These are phyloP conservation scores for Saitozyma podzolica DNA, from an alignment of 768 basidiomycete genomes.

Conservation along the genomic window DNA sequence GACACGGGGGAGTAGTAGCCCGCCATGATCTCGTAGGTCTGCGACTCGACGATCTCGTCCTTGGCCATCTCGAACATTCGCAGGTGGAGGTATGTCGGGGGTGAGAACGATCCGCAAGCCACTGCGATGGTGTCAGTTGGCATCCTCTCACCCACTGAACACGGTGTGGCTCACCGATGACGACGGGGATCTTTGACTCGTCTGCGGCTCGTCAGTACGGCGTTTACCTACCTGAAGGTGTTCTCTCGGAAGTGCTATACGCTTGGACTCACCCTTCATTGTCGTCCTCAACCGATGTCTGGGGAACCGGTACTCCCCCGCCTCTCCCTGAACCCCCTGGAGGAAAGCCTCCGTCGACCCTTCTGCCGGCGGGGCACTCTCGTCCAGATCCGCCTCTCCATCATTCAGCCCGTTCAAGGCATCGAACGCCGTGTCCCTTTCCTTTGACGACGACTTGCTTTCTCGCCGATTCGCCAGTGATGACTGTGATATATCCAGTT, in stretches of 20 bases:
- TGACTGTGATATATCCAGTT: constrained; percentile 1
- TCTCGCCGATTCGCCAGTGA: neutral
- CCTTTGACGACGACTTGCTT: constrained; percentile 8
- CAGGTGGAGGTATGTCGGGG: constrained; percentile 94
- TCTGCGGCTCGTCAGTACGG: constrained; percentile 20
- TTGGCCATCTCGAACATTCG: constrained; percentile 99
- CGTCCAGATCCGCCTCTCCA: constrained; percentile 52
- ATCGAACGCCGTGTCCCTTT: constrained; percentile 38
- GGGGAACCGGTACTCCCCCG: constrained; percentile 53
- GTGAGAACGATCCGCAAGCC: constrained; percentile 96
- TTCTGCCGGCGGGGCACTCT: constrained; percentile 44
- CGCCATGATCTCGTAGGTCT: constrained; percentile 91
- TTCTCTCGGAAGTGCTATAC: neutral
- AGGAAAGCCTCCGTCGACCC: constrained; percentile 46
- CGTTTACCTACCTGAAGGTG: neutral
- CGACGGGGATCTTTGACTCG: constrained; percentile 66
- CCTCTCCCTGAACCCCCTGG: constrained; percentile 32
- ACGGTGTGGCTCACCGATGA: constrained; percentile 57
- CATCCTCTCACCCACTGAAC: too few species aligned
- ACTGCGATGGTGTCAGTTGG: constrained; percentile 55
- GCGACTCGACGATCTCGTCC: constrained; percentile 82
- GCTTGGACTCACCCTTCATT: constrained; percentile 48
- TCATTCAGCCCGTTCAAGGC: constrained; percentile 47
- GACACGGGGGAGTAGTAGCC: constrained; percentile 93
- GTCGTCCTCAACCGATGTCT: constrained; percentile 47